These are phyloP conservation scores for Podospora appendiculata DNA, from an alignment of 495 filamentous ascomycete genomes.

Conservation along the genomic window DNA sequence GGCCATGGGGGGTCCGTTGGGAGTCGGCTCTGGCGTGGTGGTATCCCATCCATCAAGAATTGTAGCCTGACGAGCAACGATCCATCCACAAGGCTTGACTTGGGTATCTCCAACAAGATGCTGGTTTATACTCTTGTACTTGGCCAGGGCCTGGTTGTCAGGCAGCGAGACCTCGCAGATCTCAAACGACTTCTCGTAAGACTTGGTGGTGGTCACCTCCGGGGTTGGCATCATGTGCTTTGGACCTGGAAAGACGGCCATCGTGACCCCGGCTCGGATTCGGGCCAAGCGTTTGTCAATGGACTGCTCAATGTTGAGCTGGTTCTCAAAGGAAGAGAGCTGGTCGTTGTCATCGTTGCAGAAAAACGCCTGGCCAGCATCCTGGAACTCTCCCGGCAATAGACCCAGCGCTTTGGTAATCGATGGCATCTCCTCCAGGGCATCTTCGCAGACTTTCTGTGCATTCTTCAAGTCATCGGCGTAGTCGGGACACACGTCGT, in stretches of 20 bases:
- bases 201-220: conserved; percentile 2
- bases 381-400: conserved; percentile 72
- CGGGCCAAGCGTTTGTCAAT: conserved; percentile 7
- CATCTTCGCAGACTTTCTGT: conserved; percentile 57
- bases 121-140: conserved; percentile 12
- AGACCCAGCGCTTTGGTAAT: conserved; percentile 36
- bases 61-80: conserved; percentile 26
- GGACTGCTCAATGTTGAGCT: conserved; percentile 4
- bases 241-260: conserved; percentile 7
- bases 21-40: conserved; percentile 5
- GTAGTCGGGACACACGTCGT: conserved; percentile 82
- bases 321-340: neutral
- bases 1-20: conserved; percentile 3
- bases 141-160: conserved; percentile 6
- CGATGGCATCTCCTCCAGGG: conserved; percentile 56
- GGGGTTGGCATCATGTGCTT: neutral
- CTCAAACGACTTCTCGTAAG: conserved; percentile 25
- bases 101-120: conserved; percentile 14
- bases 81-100: conserved; percentile 29
- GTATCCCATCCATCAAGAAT: conserved; percentile 32
- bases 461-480: conserved; percentile 56
- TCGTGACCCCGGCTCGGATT: conserved; percentile 2
- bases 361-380: conserved; percentile 28
- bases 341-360: conserved; percentile 5
- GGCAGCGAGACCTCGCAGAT: conserved; percentile 22